phyloP scores from a whole-genome alignment of 345 rosid genomes.

The Trapa bicornis region DNA sequence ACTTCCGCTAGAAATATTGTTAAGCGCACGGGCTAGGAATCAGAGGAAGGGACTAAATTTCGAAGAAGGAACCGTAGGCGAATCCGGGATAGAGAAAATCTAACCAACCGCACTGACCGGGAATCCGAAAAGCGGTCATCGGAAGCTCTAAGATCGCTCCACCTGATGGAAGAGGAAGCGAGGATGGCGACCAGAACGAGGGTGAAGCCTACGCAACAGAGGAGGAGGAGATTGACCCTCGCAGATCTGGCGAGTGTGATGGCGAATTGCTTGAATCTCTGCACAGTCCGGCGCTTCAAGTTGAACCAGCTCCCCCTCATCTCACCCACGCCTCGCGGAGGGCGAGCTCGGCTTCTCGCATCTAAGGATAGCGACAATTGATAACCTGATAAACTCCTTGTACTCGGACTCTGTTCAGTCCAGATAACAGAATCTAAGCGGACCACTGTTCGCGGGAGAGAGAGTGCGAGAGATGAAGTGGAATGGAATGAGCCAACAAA shows the following conservation, averaged over 20 bases:
- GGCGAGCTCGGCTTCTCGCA: slow-evolving; percentile 3
- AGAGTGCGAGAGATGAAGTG: background rate
- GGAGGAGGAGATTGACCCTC: slow-evolving; percentile 55
- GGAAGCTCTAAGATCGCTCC: slow-evolving; percentile 22
- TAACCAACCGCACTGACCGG: slow-evolving; percentile 19
- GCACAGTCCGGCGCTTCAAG: slow-evolving; percentile 51
- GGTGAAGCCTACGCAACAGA: slow-evolving; percentile 34
- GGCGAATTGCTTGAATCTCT: slow-evolving; percentile 44
- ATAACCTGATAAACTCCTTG: background rate
- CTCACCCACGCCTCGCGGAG: slow-evolving; percentile 17
- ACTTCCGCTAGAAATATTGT: background rate
- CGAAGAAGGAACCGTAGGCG: background rate
- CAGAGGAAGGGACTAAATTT: background rate
- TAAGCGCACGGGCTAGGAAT: background rate
- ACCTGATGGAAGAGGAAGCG: slow-evolving; percentile 24
- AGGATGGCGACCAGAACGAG: slow-evolving; percentile 34
- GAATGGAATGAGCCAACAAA: background rate
- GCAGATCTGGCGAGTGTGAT: slow-evolving; percentile 26
- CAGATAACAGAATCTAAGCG: background rate
- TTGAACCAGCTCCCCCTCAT: slow-evolving; percentile 51
- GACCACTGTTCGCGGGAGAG: background rate
- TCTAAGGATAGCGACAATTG: background rate
- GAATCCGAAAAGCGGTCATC: slow-evolving; percentile 29
- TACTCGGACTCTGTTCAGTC: background rate
- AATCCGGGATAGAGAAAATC: background rate